These are phyloP conservation scores for Codiaeum variegatum DNA, from an alignment of 441 rosid genomes.

Conservation along the genomic window DNA sequence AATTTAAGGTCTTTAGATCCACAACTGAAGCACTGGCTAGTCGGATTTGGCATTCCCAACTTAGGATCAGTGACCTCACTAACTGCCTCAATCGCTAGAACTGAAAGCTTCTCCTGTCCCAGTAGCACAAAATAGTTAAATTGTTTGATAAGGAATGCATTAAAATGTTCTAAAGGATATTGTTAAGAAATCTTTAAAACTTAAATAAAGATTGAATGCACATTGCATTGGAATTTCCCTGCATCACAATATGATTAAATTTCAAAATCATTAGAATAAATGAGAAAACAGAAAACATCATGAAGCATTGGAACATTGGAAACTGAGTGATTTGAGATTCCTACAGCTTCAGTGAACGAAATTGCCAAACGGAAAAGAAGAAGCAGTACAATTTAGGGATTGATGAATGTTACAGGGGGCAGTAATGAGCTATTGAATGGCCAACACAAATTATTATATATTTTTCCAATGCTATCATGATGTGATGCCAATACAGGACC, in stretches of 20 bases:
- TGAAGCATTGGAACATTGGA: neutral
- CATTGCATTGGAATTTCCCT: neutral
- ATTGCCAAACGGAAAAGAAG: neutral
- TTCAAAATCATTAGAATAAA: neutral
- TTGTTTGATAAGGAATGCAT: neutral
- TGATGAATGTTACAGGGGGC: neutral
- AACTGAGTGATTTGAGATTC: neutral
- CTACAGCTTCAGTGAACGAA: neutral
- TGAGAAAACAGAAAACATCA: neutral
- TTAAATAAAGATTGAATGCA: neutral
- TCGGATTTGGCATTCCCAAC: constrained; percentile 79
- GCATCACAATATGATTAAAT: neutral
- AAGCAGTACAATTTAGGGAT: neutral
- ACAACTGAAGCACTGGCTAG: constrained; percentile 58
- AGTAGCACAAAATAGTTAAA: constrained; percentile 11
- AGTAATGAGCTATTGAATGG: neutral
- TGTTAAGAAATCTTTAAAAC: constrained; percentile 2
- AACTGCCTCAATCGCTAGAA: constrained; percentile 37
- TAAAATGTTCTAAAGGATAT: neutral
- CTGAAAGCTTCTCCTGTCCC: constrained; percentile 59
- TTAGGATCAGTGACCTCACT: constrained; percentile 67
- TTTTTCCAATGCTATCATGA: neutral
- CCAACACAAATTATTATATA: neutral
- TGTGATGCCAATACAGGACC: neutral
- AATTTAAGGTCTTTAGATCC: constrained; percentile 51